Conservation (phyloP, 371 early-diverging fungal genomes). For the Mortierella sp. region DNA sequence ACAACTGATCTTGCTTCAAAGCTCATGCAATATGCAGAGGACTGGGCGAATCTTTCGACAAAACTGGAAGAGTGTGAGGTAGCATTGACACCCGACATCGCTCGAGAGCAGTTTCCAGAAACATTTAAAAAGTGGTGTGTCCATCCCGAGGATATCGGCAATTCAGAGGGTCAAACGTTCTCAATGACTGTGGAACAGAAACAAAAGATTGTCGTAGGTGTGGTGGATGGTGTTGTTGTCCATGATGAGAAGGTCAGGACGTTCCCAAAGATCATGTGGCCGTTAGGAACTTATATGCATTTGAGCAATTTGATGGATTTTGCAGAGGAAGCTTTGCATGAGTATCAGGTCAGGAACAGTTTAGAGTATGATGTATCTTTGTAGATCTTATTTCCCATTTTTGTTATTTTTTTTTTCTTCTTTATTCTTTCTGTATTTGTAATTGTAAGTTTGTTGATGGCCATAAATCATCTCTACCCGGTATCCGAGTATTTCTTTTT, state of each 20-base stretch:
- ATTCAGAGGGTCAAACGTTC: background rate
- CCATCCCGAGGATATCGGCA: constrained; percentile 29
- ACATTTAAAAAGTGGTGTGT: constrained; percentile 32
- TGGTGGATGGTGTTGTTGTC: constrained; percentile 10
- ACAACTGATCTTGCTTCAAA: constrained; percentile 4
- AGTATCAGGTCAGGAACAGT: constrained; percentile 33
- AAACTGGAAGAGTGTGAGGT: constrained; percentile 24
- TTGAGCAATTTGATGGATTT: constrained; percentile 30
- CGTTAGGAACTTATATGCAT: constrained; percentile 26
- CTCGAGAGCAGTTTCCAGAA: constrained; percentile 24
- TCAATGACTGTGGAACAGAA: constrained; percentile 18
- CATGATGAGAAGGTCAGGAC: constrained; percentile 9
- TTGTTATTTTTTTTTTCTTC: background rate
- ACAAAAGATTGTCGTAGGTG: constrained; percentile 7
- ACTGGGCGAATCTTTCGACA: constrained; percentile 22
- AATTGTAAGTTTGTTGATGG: background rate
- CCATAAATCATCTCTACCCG: too few species aligned
- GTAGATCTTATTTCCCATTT: background rate
- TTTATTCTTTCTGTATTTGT: background rate
- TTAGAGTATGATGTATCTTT: constrained; percentile 21
- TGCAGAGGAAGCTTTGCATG: constrained; percentile 33
- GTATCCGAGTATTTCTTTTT: too few species aligned
- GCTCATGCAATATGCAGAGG: constrained; percentile 23
- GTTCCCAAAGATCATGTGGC: constrained; percentile 22
- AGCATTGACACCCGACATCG: constrained; percentile 23